Percentiles rank a stretch among this genome's conserved stretches.
Evolutionary conservation across 495 filamentous ascomycete species (phyloP).

Genomic region (Penicillium cosmopolitanum): DNA sequence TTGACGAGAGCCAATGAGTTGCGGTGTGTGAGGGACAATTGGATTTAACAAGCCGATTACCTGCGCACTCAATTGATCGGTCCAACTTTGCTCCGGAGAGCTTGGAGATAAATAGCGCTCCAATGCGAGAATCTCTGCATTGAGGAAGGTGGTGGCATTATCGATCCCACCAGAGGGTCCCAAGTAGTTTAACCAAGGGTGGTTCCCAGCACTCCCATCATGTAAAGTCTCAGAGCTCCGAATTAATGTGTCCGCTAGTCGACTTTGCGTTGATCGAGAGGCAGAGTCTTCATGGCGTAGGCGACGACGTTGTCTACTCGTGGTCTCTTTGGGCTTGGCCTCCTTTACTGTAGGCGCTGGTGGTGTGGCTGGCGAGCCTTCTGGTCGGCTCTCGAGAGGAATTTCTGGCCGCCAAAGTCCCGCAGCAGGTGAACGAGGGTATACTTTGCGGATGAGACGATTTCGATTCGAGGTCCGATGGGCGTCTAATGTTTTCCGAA

Average conservation of each 20-base stretch:
- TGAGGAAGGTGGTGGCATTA: constrained; percentile 34
- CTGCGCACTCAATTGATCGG: constrained; percentile 33
- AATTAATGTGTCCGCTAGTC: constrained; percentile 4
- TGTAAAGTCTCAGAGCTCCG: constrained; percentile 2
- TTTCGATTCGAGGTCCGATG: constrained; percentile 54
- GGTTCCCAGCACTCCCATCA: constrained; percentile 15
- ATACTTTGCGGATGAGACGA: constrained; percentile 44
- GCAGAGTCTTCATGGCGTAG: constrained; percentile 6
- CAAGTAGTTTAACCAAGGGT: constrained; percentile 39
- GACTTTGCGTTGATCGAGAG: constrained; percentile 1
- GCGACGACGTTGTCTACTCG: constrained; percentile 14
- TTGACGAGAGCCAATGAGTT: constrained; percentile 54
- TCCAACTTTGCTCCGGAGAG: constrained; percentile 31
- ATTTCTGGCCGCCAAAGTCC: constrained; percentile 30
- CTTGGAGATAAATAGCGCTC: constrained; percentile 46
- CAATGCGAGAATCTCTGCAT: constrained; percentile 51
- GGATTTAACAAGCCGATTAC: constrained; percentile 26
- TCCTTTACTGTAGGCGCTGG: constrained; percentile 2
- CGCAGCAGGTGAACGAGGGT: constrained; percentile 12
- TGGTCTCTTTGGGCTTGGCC: constrained; percentile 5
- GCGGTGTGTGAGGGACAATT: constrained; percentile 31
- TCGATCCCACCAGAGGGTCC: constrained; percentile 4
- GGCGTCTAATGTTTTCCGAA: constrained; percentile 53
- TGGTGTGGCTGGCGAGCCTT: constrained; percentile 19
- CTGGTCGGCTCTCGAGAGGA: constrained; percentile 26